Evolutionary conservation across 2,329 filamentous ascomycete genomes (phyloP), one percentile per base, ranked within the genome.

Genomic region (Zarea fungicola): DNA sequence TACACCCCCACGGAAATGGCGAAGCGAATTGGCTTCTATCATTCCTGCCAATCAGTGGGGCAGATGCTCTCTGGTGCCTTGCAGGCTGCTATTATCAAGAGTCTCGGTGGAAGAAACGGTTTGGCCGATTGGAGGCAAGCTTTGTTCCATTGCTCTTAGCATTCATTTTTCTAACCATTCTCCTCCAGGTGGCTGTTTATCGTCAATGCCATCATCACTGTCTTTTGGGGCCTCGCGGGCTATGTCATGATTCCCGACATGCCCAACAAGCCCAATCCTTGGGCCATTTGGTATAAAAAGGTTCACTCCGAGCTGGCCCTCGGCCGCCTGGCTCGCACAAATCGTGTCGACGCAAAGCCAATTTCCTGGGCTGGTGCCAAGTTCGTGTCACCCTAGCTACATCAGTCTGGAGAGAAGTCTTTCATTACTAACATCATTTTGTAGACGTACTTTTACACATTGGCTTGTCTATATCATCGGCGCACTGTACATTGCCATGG

Each of bases 41-140:
- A 70, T 13, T 66, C 67, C 58, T 72, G 56, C 58, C 70, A 54
- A 60, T 66, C 48, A 8, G 60, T 65, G 0, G 69, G 68, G 1
- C 62, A 65, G 5, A 72, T 72, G 65, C 70, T 73, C 48, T 69
- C 66, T 0, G 70, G 69, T 1, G 71, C 71, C 37, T 58, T 74
- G 10, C 69, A 73, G 52, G 66, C 69, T 1, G 69, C 63, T 1
- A 62, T 73, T 1, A 66, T 71, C 26, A 61, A 57, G 16, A 65
- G 66, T 4, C 60, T 73, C 39, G 58, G 72, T 26, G 67, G 68
- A 2, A 57, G 49, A 2, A 52, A 59, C 5, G 69, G 68, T 0
- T 60, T 70, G 10, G 56, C 63, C 1, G 73, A 67, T 2, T 75
- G 70, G 72, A 64, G 68, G 49, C 74, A 28, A 41, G 50, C 74